These are phyloP conservation scores for Cercospora citrullina DNA, from an alignment of 2,329 filamentous ascomycete genomes.

Conservation along the genomic window DNA sequence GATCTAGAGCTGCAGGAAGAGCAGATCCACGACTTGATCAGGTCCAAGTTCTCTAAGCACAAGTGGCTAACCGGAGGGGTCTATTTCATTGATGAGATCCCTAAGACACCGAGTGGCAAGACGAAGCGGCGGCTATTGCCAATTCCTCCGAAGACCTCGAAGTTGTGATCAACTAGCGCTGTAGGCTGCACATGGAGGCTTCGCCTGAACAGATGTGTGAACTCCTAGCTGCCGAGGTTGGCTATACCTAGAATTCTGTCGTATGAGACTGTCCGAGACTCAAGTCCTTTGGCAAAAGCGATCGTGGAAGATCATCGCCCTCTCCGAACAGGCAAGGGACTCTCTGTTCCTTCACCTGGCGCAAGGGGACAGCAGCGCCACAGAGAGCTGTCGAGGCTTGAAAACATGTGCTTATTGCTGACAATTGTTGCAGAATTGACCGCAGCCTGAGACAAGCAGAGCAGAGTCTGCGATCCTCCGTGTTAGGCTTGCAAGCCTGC, in stretches of 20 bases:
- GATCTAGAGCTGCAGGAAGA: background rate
- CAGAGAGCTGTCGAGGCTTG: no score
- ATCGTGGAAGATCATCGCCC: no score
- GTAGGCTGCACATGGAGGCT: background rate
- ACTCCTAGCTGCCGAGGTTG: no score
- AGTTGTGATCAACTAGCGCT: background rate
- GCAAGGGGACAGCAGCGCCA: no score
- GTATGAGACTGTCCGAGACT: no score
- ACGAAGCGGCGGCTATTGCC: background rate
- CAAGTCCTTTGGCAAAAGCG: no score
- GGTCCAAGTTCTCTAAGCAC: background rate
- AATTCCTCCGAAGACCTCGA: background rate
- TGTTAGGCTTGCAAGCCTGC: background rate
- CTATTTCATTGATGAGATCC: background rate
- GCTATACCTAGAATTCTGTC: no score
- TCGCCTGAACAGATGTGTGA: no score
- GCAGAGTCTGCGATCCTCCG: background rate
- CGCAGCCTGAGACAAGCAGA: background rate
- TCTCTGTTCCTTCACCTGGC: no score
- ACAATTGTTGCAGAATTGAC: background rate
- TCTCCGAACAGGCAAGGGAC: no score
- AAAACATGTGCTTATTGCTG: no score
- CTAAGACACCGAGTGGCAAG: background rate
- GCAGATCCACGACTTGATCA: background rate
- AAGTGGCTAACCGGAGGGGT: background rate